Evolutionary conservation across 371 early-diverging fungal genomes (phyloP).

Genomic region (Lichtheimia ramosa): DNA sequence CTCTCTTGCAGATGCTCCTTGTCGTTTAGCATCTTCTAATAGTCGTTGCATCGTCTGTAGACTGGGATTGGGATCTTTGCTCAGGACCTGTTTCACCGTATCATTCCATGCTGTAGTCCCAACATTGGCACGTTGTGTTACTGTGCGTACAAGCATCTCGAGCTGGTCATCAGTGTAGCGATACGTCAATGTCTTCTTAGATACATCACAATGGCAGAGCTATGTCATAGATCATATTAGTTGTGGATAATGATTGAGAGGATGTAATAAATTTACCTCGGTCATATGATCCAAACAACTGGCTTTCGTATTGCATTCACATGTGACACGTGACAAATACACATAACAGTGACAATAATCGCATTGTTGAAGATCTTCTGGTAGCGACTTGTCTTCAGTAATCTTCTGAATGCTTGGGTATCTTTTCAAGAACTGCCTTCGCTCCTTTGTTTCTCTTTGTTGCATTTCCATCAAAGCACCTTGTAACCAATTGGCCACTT

Average conservation of each 20-base stretch:
- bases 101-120: conserved; percentile 39
- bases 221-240: conserved; percentile 10
- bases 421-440: conserved; percentile 40
- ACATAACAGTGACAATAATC: conserved; percentile 69
- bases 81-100: conserved; percentile 34
- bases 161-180: conserved; percentile 61
- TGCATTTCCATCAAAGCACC: conserved; percentile 59
- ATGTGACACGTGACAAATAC: conserved; percentile 67
- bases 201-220: conserved; percentile 55
- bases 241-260: not conserved
- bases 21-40: conserved; percentile 48
- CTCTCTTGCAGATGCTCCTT: conserved; percentile 17
- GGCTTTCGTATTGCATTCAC: conserved; percentile 63
- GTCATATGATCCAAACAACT: conserved; percentile 60
- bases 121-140: conserved; percentile 7
- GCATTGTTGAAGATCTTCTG: conserved; percentile 71
- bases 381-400: conserved; percentile 17
- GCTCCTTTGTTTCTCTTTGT: conserved; percentile 57
- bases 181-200: conserved; percentile 41
- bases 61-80: conserved; percentile 44
- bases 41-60: conserved; percentile 51
- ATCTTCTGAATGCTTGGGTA: conserved; percentile 35
- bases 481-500: conserved; percentile 54
- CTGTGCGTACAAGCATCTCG: conserved; percentile 27
- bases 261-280: conserved; percentile 37